Evolutionary conservation across 2,329 filamentous ascomycete species (phyloP).

Genomic region (Fusarium palustre): DNA sequence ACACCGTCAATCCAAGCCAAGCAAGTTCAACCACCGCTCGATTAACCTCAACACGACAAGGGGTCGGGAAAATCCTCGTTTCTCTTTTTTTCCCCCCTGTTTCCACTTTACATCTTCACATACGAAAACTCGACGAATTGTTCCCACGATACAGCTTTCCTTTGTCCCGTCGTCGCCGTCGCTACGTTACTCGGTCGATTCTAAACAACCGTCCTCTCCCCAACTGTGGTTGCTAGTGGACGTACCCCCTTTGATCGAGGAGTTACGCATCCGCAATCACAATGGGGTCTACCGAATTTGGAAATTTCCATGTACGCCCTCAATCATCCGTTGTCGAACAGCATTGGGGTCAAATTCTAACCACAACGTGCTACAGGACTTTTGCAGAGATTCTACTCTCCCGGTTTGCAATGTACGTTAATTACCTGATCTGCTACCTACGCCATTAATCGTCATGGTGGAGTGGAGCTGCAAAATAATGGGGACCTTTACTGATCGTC

Average conservation of each 20-base stretch:
- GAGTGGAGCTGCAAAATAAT: conserved; percentile 38
- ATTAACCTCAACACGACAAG: conserved; percentile 20
- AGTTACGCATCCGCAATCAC: conserved; percentile 49
- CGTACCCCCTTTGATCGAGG: conserved; percentile 42
- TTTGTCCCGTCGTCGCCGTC: conserved; percentile 14
- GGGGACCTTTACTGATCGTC: conserved; percentile 36
- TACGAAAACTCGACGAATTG: conserved; percentile 23
- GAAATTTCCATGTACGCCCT: conserved; percentile 67
- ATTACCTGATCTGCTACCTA: conserved; percentile 20
- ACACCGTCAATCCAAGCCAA: conserved; percentile 26
- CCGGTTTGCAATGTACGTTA: conserved; percentile 84
- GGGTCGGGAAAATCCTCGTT: conserved; percentile 33
- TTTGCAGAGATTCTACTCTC: conserved; percentile 85
- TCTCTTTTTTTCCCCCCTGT: conserved; percentile 27
- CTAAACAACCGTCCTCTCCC: conserved; percentile 14
- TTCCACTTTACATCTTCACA: conserved; percentile 30
- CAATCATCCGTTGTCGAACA: conserved; percentile 6
- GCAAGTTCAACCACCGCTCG: conserved; percentile 34
- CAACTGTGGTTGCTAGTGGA: conserved; percentile 47
- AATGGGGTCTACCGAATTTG: conserved; percentile 72
- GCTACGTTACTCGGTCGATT: conserved; percentile 23
- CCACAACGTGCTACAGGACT: conserved; percentile 66
- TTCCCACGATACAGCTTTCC: conserved; percentile 21
- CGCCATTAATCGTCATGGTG: conserved; percentile 17
- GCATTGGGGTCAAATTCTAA: conserved; percentile 21